These are phyloP conservation scores for Myxozyma monticola DNA, from an alignment of 805 yeast genomes.

Conservation along the genomic window DNA sequence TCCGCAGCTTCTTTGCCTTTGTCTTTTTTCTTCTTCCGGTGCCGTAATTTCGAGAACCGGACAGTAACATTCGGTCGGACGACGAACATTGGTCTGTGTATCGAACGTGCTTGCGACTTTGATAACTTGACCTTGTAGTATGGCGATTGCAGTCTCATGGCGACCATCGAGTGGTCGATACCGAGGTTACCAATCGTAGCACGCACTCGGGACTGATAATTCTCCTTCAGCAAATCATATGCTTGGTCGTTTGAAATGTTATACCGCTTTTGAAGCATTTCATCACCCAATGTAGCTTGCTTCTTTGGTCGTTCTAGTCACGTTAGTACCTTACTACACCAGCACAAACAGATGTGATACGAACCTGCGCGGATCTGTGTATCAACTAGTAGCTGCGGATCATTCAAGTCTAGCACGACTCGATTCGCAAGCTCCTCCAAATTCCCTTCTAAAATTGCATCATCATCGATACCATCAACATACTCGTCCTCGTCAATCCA, in stretches of 20 bases:
- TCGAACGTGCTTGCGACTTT: conserved; percentile 66
- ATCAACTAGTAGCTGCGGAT: conserved; percentile 72
- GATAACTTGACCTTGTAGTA: conserved; percentile 77
- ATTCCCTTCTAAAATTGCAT: conserved; percentile 72
- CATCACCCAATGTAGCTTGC: conserved; percentile 49
- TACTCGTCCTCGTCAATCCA: conserved; percentile 37
- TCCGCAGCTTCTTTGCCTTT: conserved; percentile 78
- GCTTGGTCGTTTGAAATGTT: conserved; percentile 86
- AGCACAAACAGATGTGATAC: not conserved
- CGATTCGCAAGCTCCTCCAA: conserved; percentile 30
- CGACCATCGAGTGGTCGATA: conserved; percentile 90
- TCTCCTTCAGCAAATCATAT: conserved; percentile 77
- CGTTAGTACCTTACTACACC: conserved; percentile 4
- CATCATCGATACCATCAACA: conserved; percentile 49
- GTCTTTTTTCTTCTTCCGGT: conserved; percentile 84
- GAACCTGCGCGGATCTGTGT: too few species aligned
- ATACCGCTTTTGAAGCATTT: conserved; percentile 58
- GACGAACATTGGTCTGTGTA: conserved; percentile 75
- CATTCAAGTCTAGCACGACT: conserved; percentile 75
- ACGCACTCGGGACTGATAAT: conserved; percentile 88
- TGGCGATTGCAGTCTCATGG: conserved; percentile 83
- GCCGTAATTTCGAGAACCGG: conserved; percentile 70
- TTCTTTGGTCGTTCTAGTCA: conserved; percentile 7
- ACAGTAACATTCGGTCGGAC: conserved; percentile 77
- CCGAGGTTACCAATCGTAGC: conserved; percentile 86